Evolutionary conservation across 1,284 basidiomycete species (phyloP), one percentile per base, ranked within the genome.

Genomic region (Cryptococcus amylolentus): DNA sequence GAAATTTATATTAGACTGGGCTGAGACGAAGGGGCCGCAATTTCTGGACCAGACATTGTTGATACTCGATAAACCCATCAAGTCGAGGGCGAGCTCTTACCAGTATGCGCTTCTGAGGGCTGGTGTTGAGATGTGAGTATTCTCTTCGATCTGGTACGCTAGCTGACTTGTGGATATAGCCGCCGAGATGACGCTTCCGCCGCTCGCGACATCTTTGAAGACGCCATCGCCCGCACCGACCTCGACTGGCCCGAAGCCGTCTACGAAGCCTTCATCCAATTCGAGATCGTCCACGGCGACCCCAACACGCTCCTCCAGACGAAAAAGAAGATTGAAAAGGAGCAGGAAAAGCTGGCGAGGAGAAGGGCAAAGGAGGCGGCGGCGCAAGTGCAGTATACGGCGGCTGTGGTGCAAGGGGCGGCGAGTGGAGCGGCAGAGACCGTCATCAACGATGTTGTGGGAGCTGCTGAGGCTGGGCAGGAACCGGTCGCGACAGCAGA

Each of bases 191-290:
- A 83, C 59, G 78, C 84, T 57, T 80, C 83, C 12, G 78, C 82
- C 50, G 88, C 86, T 1, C 84, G 90, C 38, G 79, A 82, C 26
- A 78, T 84, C 4, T 92, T 88, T 76, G 77, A 79, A 20, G 82
- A 85, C 55, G 79, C 86, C 13, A 83, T 84, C 9, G 68, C 61
- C 52, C 78, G 80, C 45, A 63, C 66, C 5, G 87, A 87, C 70
- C 67, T 95, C 42, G 93, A 97, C 75, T 96, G 92, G 88, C 91
- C 93, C 0, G 92, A 96, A 73, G 87, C 86, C 3, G 80, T 98
- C 5, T 91, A 91, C 84, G 88, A 93, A 57, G 87, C 88, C 0
- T 96, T 90, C 87, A 70, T 86, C 5, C 78, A 82, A 14, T 96
- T 98, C 64, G 95, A 98, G 72, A 85, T 91, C 61, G 78, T 88